phyloP scores from a whole-genome alignment of 2,329 filamentous ascomycete genomes.

The Penicillium brasilianum region DNA sequence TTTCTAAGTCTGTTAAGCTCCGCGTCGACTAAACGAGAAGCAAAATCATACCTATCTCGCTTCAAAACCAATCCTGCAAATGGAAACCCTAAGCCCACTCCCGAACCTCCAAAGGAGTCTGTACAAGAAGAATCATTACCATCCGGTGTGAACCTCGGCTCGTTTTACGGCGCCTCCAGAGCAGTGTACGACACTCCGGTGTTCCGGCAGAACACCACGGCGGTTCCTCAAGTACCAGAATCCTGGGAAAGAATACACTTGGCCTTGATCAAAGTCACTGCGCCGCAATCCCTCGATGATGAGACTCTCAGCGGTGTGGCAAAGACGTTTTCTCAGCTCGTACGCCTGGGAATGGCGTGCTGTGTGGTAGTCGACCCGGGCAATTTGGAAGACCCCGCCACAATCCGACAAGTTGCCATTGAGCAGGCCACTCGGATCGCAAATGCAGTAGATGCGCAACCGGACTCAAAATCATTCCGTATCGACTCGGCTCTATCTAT shows the following conservation, averaged over 20 bases:
- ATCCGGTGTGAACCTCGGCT: constrained; percentile 64
- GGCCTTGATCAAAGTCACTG: constrained; percentile 82
- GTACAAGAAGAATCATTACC: constrained; percentile 23
- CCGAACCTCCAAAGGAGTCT: constrained; percentile 29
- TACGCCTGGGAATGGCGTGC: constrained; percentile 78
- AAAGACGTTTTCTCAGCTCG: constrained; percentile 81
- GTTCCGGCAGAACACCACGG: constrained; percentile 60
- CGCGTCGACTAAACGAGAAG: constrained; percentile 89
- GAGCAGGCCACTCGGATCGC: constrained; percentile 75
- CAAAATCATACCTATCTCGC: constrained; percentile 86
- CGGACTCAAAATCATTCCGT: constrained; percentile 69
- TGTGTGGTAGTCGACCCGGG: constrained; percentile 80
- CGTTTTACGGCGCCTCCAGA: constrained; percentile 62
- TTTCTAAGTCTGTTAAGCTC: constrained; percentile 85
- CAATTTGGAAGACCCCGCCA: constrained; percentile 46
- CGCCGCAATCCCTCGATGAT: constrained; percentile 72
- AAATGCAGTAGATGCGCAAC: constrained; percentile 73
- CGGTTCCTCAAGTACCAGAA: constrained; percentile 44
- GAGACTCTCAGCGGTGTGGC: constrained; percentile 74
- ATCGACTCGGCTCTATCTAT: constrained; percentile 63
- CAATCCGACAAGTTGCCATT: constrained; percentile 54
- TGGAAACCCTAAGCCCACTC: constrained; percentile 40
- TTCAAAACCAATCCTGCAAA: constrained; percentile 62
- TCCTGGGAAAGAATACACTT: constrained; percentile 67
- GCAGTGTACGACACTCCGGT: constrained; percentile 65